Base-by-base conservation (phyloP, 1,284 basidiomycete species). In the Leccinum angustisporum region DNA sequence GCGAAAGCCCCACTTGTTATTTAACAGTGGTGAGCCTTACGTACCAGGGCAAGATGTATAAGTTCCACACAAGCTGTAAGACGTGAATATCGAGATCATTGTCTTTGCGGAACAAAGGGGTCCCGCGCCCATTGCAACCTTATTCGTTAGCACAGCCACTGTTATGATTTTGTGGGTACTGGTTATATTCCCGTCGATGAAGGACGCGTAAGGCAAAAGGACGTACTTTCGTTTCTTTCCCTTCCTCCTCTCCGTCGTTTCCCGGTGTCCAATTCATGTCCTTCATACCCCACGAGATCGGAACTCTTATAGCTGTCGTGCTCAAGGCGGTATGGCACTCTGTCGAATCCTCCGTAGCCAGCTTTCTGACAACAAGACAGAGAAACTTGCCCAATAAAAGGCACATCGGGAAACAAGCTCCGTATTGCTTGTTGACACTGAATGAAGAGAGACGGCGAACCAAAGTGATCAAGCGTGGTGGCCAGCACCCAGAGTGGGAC, bases 401-500 rank as follows among this genome's bases (percentile, higher is more conserved):
- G 68, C 88, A 95, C 67, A 95, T 98, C 59, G 95, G 97, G 67
- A 99, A 99, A 77, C 97, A 99, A 77, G 95, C 98, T 74, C 97
- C 97, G 0, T 99, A 96, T 76, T 97, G 95, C 70, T 81, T 89
- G 27, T 83, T 98, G 46, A 79, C 82, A 6, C 81, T 95, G 62
- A 91, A 92, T 70, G 86, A 87, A 53, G 87, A 94, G 76, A 95
- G 88, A 71, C 86, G 88, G 60, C 85, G 90, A 56, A 96, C 97
- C 33, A 92, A 92, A 75, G 87, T 95, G 8, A 92, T 98, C 76
- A 96, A 94, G 74, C 90, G 95, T 43, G 97, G 97, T 58, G 97
- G 97, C 4, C 97, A 99, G 76, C 95, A 97, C 76, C 97, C 97
- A 8, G 92, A 94, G 75, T 99, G 97, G 97, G 97, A 99, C 75